Evolutionary conservation across 106 monocot genomes (phyloP), one percentile per base, ranked within the genome.

Genomic region (Dioscorea dumetorum): DNA sequence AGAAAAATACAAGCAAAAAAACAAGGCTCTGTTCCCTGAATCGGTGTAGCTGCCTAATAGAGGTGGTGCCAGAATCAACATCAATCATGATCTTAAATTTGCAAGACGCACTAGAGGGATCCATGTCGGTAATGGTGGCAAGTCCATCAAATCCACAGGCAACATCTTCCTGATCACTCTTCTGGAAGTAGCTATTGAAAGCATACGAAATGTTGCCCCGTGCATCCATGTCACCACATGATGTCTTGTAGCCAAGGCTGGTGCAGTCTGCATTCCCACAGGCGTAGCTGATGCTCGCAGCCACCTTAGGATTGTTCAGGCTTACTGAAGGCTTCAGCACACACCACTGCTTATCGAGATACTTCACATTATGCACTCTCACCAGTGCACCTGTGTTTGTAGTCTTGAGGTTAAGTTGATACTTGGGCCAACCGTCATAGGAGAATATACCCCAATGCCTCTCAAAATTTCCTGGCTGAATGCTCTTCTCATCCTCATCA

Each of bases 151-250:
- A 95, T 24, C 75, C 74, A 60, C 95, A 95, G 23, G 91, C 95
- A 56, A 71, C 67, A 22, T 75, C 76, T n/a, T 84, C 85, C 77
- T 95, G 95, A 34, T 88, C 95, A 31, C 84, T 88, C 75, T 72
- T 83, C 76, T 95, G 95, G 67, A 86, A 95, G 70, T 91, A 95
- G 63, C 76, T 91, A 58, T 95, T 95, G 74, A 84, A 91, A 21
- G 88, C 91, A 62, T 95, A 88, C 0, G 95, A 95, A 14, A 91
- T 71, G 70, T 95, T 95, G 5, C 95, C 91, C 24, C 71, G 60
- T 0, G 64, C 73, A 61, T 95, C 95, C 4, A 95, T 77, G 60
- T 72, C 62, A 3, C 88, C 70, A 15, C 93, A 93, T 0, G 86
- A 86, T 14, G 93, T 89, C 72, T 76, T 80, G 41, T 90, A 94